These are phyloP conservation scores for Cnidoscolus chayamansa DNA, from an alignment of 441 rosid genomes.

Conservation along the genomic window DNA sequence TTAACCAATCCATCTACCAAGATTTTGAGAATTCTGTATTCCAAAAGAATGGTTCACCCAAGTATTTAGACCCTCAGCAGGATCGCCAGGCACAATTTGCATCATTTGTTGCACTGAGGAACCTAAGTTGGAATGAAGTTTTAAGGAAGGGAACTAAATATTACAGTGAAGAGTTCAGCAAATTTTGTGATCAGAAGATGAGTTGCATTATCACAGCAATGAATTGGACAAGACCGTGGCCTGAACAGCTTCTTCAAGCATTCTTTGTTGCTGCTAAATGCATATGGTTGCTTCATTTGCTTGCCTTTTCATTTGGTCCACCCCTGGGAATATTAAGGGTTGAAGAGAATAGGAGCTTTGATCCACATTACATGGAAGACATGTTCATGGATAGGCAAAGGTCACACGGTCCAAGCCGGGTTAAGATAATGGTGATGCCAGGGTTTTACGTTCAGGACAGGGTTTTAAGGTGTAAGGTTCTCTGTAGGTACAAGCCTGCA, in stretches of 20 bases:
- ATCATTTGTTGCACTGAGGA: conserved; percentile 70
- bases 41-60: conserved; percentile 73
- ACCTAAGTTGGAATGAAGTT: conserved; percentile 94
- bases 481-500: conserved; percentile 63
- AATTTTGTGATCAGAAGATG: conserved; percentile 96
- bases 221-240: conserved; percentile 90
- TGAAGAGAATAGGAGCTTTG: conserved; percentile 65
- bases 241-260: conserved; percentile 75
- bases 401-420: conserved; percentile 39
- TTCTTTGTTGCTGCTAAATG: conserved; percentile 91
- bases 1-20: conserved; percentile 77
- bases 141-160: conserved; percentile 82
- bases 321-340: conserved; percentile 69
- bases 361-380: conserved; percentile 83
- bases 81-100: conserved; percentile 71
- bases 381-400: conserved; percentile 58
- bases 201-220: conserved; percentile 65
- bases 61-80: conserved; percentile 65
- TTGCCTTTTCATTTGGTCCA: conserved; percentile 86
- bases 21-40: conserved; percentile 83
- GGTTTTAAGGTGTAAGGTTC: conserved; percentile 86
- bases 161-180: conserved; percentile 90
- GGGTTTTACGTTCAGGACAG: conserved; percentile 77
- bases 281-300: conserved; percentile 89
- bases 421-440: conserved; percentile 92